A percentile compares a stretch with the other conserved stretches of the same genome.
phyloP scores from a whole-genome alignment of 805 yeast genomes.

The Teunomyces pallodes region DNA sequence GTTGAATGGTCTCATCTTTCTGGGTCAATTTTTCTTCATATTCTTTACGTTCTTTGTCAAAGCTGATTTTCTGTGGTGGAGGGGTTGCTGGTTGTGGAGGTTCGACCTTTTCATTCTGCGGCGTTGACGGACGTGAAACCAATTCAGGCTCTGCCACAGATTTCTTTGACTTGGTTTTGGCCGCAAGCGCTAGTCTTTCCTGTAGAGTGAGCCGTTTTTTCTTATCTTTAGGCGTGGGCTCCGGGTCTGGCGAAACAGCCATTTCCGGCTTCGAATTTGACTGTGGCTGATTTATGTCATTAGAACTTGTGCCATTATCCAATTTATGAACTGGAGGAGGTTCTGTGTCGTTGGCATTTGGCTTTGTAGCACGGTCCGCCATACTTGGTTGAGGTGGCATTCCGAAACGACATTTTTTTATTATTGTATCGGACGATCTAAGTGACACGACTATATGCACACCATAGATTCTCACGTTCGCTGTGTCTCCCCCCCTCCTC shows the following conservation, averaged over 20 bases:
- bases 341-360: not conserved
- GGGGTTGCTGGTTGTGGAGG: not conserved
- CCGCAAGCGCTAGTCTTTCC: slow-evolving; percentile 82
- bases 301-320: not conserved
- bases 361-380: not conserved
- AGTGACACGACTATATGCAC: not conserved
- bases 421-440: not conserved
- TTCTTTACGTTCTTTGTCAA: slow-evolving; percentile 5
- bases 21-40: slow-evolving; percentile 5
- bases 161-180: slow-evolving; percentile 44
- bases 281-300: not conserved
- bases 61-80: not conserved
- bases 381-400: not conserved
- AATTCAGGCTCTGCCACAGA: not conserved
- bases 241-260: not conserved
- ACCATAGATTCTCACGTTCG: not conserved
- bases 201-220: slow-evolving; percentile 72
- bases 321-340: not conserved
- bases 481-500: too few species aligned
- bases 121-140: not conserved
- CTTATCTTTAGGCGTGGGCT: slow-evolving; percentile 8
- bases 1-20: slow-evolving; percentile 62
- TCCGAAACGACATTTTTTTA: not conserved
- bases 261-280: not conserved
- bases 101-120: not conserved